Conservation (phyloP, 768 basidiomycete species). For the Cystobasidiopsis lactophilus region DNA sequence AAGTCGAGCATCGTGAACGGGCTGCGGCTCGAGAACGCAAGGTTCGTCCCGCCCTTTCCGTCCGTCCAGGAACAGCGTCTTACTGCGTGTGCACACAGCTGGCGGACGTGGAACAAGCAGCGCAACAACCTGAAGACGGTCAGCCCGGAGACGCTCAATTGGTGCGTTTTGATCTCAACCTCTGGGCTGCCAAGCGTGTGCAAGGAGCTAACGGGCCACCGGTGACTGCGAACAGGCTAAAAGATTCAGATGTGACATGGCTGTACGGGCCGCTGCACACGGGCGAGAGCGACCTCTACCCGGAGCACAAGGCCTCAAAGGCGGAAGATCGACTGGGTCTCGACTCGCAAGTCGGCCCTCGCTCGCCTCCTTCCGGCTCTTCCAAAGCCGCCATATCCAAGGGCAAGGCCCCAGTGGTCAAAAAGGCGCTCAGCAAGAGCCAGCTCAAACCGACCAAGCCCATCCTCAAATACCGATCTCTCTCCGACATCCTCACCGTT, state of each 20-base stretch:
- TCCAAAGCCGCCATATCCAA: background rate
- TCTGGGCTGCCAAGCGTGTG: background rate
- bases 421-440: no score
- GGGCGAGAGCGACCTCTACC: conserved; percentile 53
- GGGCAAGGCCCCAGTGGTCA: no score
- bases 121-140: conserved; percentile 85
- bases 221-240: conserved; percentile 43
- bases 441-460: conserved; percentile 35
- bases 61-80: no score
- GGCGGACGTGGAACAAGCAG: conserved; percentile 99
- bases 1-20: conserved; percentile 97
- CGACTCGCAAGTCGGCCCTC: conserved; percentile 13
- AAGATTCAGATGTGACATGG: conserved; percentile 98
- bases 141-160: conserved; percentile 91
- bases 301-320: conserved; percentile 28
- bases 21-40: conserved; percentile 75
- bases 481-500: conserved; percentile 51
- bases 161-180: conserved; percentile 35
- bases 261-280: conserved; percentile 91
- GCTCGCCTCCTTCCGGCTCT: background rate
- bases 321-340: conserved; percentile 37
- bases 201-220: no score
- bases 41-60: no score
- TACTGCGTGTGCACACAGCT: conserved; percentile 32
- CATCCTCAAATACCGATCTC: conserved; percentile 90